phyloP scores from a whole-genome alignment of 768 basidiomycete genomes.

The Trametes cingulata region DNA sequence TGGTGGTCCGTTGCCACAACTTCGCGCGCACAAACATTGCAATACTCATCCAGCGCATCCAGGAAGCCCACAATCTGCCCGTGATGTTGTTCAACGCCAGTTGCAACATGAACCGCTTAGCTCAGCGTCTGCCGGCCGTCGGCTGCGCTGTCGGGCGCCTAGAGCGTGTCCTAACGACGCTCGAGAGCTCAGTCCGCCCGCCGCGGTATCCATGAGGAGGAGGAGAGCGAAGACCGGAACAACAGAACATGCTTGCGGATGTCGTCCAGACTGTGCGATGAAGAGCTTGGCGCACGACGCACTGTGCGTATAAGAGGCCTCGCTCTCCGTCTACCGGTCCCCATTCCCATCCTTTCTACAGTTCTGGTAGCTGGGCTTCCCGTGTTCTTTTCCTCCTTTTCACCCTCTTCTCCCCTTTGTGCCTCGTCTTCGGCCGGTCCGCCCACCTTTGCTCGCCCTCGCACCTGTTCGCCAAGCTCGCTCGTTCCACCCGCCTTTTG shows the following conservation, averaged over 20 bases:
- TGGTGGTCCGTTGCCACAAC: too few relatives aligned
- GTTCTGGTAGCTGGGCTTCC: slow-evolving; percentile 13
- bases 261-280: background rate
- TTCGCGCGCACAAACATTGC: too few relatives aligned
- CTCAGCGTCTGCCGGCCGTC: background rate
- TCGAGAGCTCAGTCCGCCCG: background rate
- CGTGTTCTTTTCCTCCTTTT: background rate
- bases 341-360: background rate
- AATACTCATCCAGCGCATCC: too few relatives aligned
- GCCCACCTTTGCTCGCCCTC: slow-evolving; percentile 1
- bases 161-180: background rate
- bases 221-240: background rate
- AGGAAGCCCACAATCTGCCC: background rate
- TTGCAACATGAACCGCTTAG: background rate
- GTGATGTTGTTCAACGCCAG: background rate
- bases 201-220: background rate
- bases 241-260: background rate
- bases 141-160: background rate
- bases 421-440: slow-evolving; percentile 7
- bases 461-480: background rate
- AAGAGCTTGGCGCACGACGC: background rate
- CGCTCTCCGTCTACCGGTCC: background rate
- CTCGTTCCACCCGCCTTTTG: background rate
- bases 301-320: background rate
- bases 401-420: background rate